Percentiles rank a stretch among this genome's conserved stretches.
phyloP scores from a whole-genome alignment of 495 filamentous ascomycete genomes.

The Lichenothelia convexa region DNA sequence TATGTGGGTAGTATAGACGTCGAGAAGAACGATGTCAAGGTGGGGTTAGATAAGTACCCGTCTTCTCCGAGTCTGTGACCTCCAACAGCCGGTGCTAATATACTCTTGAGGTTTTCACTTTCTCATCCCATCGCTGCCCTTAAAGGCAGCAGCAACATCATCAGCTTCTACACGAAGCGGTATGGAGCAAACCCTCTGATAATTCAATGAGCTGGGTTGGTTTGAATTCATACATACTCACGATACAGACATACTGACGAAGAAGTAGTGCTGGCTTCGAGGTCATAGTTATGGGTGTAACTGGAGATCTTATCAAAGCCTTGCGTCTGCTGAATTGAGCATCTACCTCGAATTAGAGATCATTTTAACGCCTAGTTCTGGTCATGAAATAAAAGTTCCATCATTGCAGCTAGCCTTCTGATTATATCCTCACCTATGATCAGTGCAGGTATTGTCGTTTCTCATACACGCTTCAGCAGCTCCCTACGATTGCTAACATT shows the following conservation, averaged over 20 bases:
- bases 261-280: slow-evolving; percentile 58
- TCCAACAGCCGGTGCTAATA: neutral
- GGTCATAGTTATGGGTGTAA: slow-evolving; percentile 92
- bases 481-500: too few species aligned
- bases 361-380: too few species aligned
- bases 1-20: slow-evolving; percentile 91
- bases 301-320: slow-evolving; percentile 75
- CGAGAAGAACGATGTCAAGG: slow-evolving; percentile 53
- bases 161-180: slow-evolving; percentile 90
- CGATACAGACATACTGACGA: too few species aligned
- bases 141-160: slow-evolving; percentile 95
- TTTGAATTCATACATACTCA: too few species aligned
- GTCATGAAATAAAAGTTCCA: too few species aligned
- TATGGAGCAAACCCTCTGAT: slow-evolving; percentile 81
- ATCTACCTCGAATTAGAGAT: too few species aligned
- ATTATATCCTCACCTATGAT: too few species aligned
- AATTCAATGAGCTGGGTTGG: slow-evolving; percentile 72
- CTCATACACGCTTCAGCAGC: too few species aligned
- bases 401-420: too few species aligned
- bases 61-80: neutral
- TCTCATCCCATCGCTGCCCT: slow-evolving; percentile 69
- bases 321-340: slow-evolving; percentile 24
- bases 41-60: slow-evolving; percentile 57
- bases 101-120: slow-evolving; percentile 14
- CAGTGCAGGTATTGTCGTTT: too few species aligned